A percentile compares a stretch with the other conserved stretches of the same genome.
Conservation (phyloP, 1,284 basidiomycete genomes). For the Leccinum solheimii region DNA sequence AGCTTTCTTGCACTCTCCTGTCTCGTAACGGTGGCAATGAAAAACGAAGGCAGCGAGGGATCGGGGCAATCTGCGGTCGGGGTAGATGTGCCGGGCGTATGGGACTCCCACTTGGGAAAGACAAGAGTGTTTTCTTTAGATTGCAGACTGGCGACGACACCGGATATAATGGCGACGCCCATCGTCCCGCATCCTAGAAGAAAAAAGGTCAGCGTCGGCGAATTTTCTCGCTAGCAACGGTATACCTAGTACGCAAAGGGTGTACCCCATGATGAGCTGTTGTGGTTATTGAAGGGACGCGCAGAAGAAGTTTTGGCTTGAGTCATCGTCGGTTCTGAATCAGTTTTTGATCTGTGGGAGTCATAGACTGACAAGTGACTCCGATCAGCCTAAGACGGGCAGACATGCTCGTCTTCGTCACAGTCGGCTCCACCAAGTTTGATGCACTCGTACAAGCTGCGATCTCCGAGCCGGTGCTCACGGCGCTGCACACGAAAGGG, state of each 20-base stretch:
- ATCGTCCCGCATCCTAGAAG: conserved; percentile 93
- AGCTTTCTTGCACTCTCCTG: conserved; percentile 78
- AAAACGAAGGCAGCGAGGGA: conserved; percentile 73
- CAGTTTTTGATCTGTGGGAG: no score
- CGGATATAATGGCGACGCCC: conserved; percentile 95
- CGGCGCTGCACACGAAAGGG: conserved; percentile 52
- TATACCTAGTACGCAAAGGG: conserved; percentile 42
- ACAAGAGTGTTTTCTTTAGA: conserved; percentile 39
- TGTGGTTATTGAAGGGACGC: not conserved
- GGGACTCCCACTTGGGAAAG: conserved; percentile 71
- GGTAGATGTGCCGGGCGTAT: conserved; percentile 82
- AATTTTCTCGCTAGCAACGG: not conserved
- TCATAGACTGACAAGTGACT: not conserved
- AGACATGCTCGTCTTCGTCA: conserved; percentile 72
- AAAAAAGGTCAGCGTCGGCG: conserved; percentile 9
- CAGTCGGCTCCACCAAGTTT: conserved; percentile 91
- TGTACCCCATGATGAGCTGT: conserved; percentile 38
- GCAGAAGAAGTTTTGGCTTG: not conserved
- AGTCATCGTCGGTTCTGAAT: conserved; percentile 13
- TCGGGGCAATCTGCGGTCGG: conserved; percentile 59
- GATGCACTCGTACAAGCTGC: conserved; percentile 68
- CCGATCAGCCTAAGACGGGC: not conserved
- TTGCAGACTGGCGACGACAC: conserved; percentile 77
- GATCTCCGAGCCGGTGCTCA: conserved; percentile 58
- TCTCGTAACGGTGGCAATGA: conserved; percentile 87